Conservation (phyloP, 176 grass and related monocot genomes). For the Avena sativa region DNA sequence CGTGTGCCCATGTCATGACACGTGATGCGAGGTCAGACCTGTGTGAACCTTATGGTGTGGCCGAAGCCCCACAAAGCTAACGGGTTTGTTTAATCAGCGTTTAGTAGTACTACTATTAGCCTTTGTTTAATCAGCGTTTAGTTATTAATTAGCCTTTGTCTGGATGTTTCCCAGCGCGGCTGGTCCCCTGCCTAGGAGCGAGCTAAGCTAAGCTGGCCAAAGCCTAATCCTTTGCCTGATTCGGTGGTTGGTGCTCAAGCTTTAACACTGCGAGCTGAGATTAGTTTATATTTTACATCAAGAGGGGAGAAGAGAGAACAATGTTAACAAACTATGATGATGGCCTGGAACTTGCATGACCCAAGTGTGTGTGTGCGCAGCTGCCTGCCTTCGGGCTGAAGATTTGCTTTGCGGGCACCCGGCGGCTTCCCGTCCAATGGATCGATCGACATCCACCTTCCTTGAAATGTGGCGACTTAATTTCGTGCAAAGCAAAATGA, state of each 20-base stretch:
- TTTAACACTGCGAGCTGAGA: conserved; percentile 43
- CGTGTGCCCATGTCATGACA: neutral
- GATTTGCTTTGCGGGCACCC: no score
- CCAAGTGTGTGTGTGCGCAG: conserved; percentile 23
- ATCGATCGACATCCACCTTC: neutral
- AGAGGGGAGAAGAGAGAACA: neutral
- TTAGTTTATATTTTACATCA: conserved; percentile 28
- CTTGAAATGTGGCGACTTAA: conserved; percentile 63
- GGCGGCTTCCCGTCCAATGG: no score
- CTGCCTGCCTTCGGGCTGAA: conserved; percentile 42
- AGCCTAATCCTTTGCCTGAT: conserved; percentile 32
- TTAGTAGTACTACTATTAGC: neutral
- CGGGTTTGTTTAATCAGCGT: neutral
- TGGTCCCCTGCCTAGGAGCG: conserved; percentile 37
- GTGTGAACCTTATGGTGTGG: conserved; percentile 37
- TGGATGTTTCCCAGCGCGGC: conserved; percentile 64
- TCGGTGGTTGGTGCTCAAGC: conserved; percentile 43
- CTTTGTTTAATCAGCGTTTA: neutral
- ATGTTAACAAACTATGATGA: conserved; percentile 26
- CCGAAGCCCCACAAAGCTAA: conserved; percentile 13
- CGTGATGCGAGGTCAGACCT: neutral
- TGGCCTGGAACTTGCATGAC: conserved; percentile 1
- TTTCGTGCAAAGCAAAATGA: conserved; percentile 41
- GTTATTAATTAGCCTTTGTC: conserved; percentile 15
- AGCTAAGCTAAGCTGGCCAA: neutral